A percentile compares a stretch with the other conserved stretches of the same genome.
phyloP scores from a whole-genome alignment of 1,284 basidiomycete species.

The Acaromyces ingoldii region DNA sequence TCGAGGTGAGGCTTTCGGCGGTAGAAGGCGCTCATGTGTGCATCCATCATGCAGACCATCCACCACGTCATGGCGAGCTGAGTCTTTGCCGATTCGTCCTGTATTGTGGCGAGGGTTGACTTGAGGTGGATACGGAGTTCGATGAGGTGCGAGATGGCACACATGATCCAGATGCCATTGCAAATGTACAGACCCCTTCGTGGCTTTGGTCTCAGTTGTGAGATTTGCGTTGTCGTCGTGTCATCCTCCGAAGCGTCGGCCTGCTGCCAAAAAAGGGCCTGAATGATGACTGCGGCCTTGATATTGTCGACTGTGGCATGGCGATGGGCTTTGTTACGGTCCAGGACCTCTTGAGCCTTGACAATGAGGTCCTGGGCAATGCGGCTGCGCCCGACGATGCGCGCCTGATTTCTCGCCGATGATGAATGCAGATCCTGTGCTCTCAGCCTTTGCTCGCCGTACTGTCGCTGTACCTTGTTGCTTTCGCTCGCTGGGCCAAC shows the following conservation, averaged over 20 bases:
- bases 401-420: neutral
- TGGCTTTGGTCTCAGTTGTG: neutral
- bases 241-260: neutral
- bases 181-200: constrained; percentile 15
- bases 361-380: constrained; percentile 72
- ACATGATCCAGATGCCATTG: constrained; percentile 27
- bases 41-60: constrained; percentile 62
- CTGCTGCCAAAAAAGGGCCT: constrained; percentile 20
- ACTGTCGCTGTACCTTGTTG: neutral
- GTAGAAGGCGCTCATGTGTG: constrained; percentile 61
- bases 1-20: constrained; percentile 63
- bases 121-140: constrained; percentile 33
- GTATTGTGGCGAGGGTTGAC: constrained; percentile 25
- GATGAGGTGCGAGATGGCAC: constrained; percentile 32
- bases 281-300: constrained; percentile 32
- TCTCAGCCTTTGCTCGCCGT: neutral
- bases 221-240: neutral
- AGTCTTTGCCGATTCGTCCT: constrained; percentile 19
- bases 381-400: constrained; percentile 61
- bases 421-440: neutral
- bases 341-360: constrained; percentile 54
- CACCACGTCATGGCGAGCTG: constrained; percentile 66
- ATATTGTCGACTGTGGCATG: constrained; percentile 74
- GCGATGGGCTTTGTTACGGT: constrained; percentile 75
- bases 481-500: neutral